Percentiles rank a stretch among this genome's conserved stretches.
Evolutionary conservation across 192 early-diverging fungal genomes (phyloP).

Genomic region (Lobosporangium transversale): DNA sequence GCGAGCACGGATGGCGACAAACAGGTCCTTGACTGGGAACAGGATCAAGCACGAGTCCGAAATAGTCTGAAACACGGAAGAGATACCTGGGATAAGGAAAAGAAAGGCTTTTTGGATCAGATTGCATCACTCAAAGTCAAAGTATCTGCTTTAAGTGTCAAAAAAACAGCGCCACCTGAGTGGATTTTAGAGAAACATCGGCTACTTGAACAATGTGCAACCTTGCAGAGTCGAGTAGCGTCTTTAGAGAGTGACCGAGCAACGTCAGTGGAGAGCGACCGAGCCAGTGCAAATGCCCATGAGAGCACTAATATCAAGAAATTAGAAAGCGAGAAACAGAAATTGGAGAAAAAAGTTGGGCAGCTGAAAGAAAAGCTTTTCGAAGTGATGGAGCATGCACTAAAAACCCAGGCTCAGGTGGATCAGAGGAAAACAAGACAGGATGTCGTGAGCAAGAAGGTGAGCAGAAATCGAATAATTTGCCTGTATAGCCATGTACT

Average conservation of each 20-base stretch:
- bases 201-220: conserved; percentile 14
- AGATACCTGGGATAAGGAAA: conserved; percentile 29
- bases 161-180: conserved; percentile 34
- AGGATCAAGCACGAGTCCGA: conserved; percentile 17
- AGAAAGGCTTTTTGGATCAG: conserved; percentile 37
- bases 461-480: neutral
- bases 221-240: conserved; percentile 25
- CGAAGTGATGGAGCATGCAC: conserved; percentile 25
- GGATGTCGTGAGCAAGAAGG: conserved; percentile 4
- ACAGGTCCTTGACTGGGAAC: conserved; percentile 24
- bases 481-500: neutral
- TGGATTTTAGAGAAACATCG: conserved; percentile 44
- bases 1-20: conserved; percentile 11
- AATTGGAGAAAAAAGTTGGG: conserved; percentile 33
- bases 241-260: conserved; percentile 23
- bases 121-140: conserved; percentile 49
- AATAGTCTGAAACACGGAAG: conserved; percentile 27
- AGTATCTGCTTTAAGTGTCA: conserved; percentile 13
- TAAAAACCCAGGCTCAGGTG: conserved; percentile 10
- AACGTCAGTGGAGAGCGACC: neutral
- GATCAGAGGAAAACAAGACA: conserved; percentile 11
- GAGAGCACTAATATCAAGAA: no score
- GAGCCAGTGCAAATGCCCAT: no score
- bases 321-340: conserved; percentile 13
- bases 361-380: conserved; percentile 18